Evolutionary conservation across 129 eudicot genomes (phyloP), one percentile per base, ranked within the genome.

Genomic region (Sambucus nigra): DNA sequence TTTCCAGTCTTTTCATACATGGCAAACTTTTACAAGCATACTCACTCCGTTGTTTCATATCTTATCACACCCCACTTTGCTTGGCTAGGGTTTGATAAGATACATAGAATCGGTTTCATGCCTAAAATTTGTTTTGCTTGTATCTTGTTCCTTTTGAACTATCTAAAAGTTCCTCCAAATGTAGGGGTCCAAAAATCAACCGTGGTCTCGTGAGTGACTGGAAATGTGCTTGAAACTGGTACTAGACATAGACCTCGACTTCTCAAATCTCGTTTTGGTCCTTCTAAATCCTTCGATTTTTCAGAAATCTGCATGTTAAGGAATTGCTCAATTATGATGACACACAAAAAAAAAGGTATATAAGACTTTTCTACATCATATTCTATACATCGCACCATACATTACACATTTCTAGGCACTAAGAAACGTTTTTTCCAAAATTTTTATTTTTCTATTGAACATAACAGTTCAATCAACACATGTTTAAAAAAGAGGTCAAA

Each of bases 101-200:
- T 53, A 18, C 51, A 5, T 15, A 15, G 63, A 24, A 39, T 57
- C 26, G 27, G 46, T 32, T 33, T 47, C 47, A 10, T 33, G 6
- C n/a, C 7, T 28, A 12, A 5, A 5, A 3, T 8, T 38, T 16
- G 18, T 3, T 11, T 18, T 28, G 13, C 44, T 18, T 11, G 16
- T 18, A 22, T 47, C 57, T 40, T 20, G 53, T 32, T 7, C 22
- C 20, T 14, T 11, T 11, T 57, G n/a, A n/a, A n/a, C n/a, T 51
- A 89, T 79, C 95, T 60, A 61, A 76, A 84, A 19, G 88, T 78
- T 59, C 95, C 98, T 55, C 98, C 98, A 59, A 84, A 89, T 38
- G 95, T 79, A 33, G 98, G 98, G 24, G 87, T 89, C 98, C 98
- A 89, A 50, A 84, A 89, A 69, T 85, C 95, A 16, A 73, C 93